Conservation (phyloP, 2,329 filamentous ascomycete species). For the Fusarium duplospermum region DNA sequence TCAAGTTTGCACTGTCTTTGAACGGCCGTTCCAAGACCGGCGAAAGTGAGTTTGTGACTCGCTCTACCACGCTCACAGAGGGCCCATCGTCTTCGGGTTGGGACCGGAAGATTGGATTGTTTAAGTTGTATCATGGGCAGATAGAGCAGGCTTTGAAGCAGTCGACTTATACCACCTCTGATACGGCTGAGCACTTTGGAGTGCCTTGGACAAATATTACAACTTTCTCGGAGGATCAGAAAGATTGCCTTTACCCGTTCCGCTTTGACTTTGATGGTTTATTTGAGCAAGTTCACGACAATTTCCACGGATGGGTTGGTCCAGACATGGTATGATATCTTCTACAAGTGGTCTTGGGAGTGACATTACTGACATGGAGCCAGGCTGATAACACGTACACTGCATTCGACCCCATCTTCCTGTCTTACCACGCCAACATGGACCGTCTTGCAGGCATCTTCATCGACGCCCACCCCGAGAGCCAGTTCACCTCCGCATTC, state of each 20-base stretch:
- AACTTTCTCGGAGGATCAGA: background rate
- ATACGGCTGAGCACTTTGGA: background rate
- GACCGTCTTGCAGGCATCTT: background rate
- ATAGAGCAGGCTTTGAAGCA: background rate
- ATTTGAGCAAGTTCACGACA: background rate
- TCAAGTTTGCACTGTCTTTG: background rate
- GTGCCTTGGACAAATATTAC: background rate
- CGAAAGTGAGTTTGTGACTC: background rate
- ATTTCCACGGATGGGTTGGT: background rate
- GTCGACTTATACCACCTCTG: background rate
- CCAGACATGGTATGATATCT: background rate
- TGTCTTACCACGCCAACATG: background rate
- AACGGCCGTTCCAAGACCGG: background rate
- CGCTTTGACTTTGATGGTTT: background rate
- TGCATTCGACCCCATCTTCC: background rate
- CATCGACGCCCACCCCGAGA: background rate
- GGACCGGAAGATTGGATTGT: background rate
- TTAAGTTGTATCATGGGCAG: background rate
- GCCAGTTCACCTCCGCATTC: background rate
- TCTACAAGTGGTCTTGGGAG: background rate
- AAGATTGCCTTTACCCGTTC: background rate
- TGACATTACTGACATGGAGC: background rate
- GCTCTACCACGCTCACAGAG: background rate
- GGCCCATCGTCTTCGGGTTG: background rate
- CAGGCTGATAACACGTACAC: background rate